These are phyloP conservation scores for Plasmopara viticola DNA, from an alignment of 352 stramenopile genomes.

Conservation along the genomic window DNA sequence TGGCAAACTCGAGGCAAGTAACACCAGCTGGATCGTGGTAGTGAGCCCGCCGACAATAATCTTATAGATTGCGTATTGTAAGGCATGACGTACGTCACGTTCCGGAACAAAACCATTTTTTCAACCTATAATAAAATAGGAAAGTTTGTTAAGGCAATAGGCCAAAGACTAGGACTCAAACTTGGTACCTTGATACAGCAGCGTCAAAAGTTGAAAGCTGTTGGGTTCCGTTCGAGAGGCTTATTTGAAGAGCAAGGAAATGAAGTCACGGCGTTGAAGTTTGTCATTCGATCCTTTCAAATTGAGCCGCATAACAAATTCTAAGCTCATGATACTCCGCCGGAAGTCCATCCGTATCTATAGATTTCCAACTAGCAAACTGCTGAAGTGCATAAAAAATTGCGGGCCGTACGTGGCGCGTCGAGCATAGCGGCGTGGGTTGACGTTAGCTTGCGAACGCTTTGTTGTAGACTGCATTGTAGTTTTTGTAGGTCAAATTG, in stretches of 20 bases:
- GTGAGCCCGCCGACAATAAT: neutral
- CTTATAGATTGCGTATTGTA: neutral
- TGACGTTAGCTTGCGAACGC: neutral
- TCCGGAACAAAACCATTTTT: neutral
- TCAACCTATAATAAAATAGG: neutral
- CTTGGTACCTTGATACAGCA: neutral
- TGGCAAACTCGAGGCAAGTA: conserved; percentile 1
- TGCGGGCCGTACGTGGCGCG: neutral
- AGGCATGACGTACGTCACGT: neutral
- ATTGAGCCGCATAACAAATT: neutral
- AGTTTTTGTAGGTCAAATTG: conserved; percentile 1
- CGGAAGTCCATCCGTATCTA: neutral
- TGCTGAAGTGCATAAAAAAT: neutral
- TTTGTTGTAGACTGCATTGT: neutral
- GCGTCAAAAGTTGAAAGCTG: neutral
- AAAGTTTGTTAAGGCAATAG: neutral
- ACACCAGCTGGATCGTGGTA: neutral
- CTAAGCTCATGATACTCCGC: conserved; percentile 1
- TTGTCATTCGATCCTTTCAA: neutral
- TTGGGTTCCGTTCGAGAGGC: neutral
- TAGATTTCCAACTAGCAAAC: neutral
- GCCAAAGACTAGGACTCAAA: neutral
- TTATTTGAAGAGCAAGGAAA: neutral
- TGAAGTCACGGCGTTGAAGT: neutral
- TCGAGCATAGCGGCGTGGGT: neutral